Evolutionary conservation across 331 rosid genomes (phyloP), one percentile per base, ranked within the genome.

Genomic region (Malus hybrid): DNA sequence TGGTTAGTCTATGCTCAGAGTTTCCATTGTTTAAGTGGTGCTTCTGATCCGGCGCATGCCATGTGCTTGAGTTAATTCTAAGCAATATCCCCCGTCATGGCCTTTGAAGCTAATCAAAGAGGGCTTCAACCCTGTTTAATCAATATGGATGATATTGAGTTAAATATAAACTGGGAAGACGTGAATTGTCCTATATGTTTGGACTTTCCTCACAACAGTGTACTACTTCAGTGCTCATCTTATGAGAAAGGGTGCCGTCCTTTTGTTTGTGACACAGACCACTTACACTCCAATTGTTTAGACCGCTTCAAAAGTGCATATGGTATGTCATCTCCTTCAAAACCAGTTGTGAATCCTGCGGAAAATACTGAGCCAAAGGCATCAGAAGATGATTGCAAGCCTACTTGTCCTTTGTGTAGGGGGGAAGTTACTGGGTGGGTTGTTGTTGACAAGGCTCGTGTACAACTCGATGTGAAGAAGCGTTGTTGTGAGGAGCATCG

Each of bases 351-450:
- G 70, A 76, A 74, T 71, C 71, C 81, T 63, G n/a, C 44, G 7
- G 84, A 74, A 22, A 79, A 60, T 77, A 69, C 75, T 3, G 89
- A 88, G 69, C 79, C 85, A 60, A 78, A 14, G 28, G 89, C 14
- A 53, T 82, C 90, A 12, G 88, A 90, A 79, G 88, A 63, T 22
- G 60, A 81, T 29, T 70, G 78, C 86, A 83, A 76, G 68, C 87
- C 91, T 50, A 88, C 88, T 70, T 93, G 98, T 63, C 98, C 98
- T 22, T 77, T 93, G 88, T 93, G 98, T 80, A 80, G 98, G 80
- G 98, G 98, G 5, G 93, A 86, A 53, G 98, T 93, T 32, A 86
- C 86, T 48, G 98, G 98, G 56, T 94, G 98, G 98, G 71, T 81
- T 73, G 79, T 90, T 52, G 87, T 91, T 26, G 89, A 91, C 42